phyloP scores from a whole-genome alignment of 306 rosid species.

The Lotus japonicus region DNA sequence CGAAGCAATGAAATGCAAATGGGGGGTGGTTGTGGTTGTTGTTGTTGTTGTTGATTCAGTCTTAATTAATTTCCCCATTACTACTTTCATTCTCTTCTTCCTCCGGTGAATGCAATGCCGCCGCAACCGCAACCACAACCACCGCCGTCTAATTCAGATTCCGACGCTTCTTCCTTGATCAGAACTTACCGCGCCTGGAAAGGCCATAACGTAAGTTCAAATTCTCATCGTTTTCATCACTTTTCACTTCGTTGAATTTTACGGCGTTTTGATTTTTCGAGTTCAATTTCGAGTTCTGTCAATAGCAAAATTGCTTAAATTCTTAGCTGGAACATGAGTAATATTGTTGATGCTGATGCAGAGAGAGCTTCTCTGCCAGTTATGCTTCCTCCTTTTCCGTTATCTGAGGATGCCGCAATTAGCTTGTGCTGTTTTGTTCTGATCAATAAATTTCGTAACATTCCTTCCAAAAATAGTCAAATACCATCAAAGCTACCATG shows the following conservation, averaged over 20 bases:
- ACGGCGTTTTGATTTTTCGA: neutral
- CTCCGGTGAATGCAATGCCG: conserved; percentile 16
- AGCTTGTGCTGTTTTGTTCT: neutral
- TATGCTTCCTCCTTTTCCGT: too few species aligned
- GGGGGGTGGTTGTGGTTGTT: too few species aligned
- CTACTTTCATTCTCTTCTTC: too few species aligned
- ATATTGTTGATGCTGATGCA: neutral
- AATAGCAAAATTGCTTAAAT: neutral
- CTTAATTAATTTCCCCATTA: too few species aligned
- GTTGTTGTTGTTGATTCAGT: too few species aligned
- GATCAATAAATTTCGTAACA: neutral
- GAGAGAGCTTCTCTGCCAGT: neutral
- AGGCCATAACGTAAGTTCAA: conserved; percentile 71
- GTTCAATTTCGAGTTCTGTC: neutral
- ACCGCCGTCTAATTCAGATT: conserved; percentile 15
- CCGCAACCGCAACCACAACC: conserved; percentile 35
- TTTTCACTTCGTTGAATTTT: neutral
- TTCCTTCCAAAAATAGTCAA: neutral
- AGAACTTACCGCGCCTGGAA: conserved; percentile 73
- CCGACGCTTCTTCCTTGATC: conserved; percentile 12
- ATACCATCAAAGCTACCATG: neutral
- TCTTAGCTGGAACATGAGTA: too few species aligned
- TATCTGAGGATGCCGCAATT: neutral
- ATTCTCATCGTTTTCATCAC: neutral
- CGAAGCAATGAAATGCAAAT: too few species aligned